phyloP scores from a whole-genome alignment of 768 basidiomycete species.

The Tulasnella sp. region DNA sequence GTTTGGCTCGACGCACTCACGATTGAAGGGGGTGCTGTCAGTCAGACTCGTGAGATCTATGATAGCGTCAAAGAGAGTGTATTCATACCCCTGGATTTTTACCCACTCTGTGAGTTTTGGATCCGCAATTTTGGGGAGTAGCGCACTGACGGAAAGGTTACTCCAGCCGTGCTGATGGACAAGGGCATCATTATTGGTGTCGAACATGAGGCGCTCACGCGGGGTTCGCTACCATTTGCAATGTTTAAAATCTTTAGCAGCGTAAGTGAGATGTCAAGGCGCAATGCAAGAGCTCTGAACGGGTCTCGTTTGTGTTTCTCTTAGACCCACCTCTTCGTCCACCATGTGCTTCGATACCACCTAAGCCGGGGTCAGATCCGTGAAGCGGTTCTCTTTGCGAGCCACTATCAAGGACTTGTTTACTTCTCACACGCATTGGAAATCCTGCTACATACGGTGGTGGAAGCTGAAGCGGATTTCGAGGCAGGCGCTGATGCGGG shows the following conservation, averaged over 20 bases:
- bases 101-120: slow-evolving; percentile 75
- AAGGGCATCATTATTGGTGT: slow-evolving; percentile 98
- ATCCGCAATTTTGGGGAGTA: not conserved
- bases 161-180: slow-evolving; percentile 91
- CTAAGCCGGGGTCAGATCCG: slow-evolving; percentile 48
- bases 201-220: slow-evolving; percentile 77
- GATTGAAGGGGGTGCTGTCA: slow-evolving; percentile 56
- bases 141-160: slow-evolving; percentile 22
- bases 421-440: slow-evolving; percentile 94
- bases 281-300: slow-evolving; percentile 11
- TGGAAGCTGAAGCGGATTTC: slow-evolving; percentile 68
- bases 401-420: slow-evolving; percentile 79
- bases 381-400: slow-evolving; percentile 82
- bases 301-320: not conserved
- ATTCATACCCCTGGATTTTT: slow-evolving; percentile 87
- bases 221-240: slow-evolving; percentile 75
- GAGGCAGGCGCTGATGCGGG: slow-evolving; percentile 30
- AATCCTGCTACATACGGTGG: slow-evolving; percentile 86
- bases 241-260: slow-evolving; percentile 90
- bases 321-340: slow-evolving; percentile 90
- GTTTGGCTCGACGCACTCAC: slow-evolving; percentile 95
- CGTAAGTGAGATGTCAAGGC: slow-evolving; percentile 46
- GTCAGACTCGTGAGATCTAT: slow-evolving; percentile 41
- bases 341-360: slow-evolving; percentile 83
- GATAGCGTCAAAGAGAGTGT: slow-evolving; percentile 86